Conservation (phyloP, 805 yeast genomes). For the Ogataea nitratoaversa region DNA sequence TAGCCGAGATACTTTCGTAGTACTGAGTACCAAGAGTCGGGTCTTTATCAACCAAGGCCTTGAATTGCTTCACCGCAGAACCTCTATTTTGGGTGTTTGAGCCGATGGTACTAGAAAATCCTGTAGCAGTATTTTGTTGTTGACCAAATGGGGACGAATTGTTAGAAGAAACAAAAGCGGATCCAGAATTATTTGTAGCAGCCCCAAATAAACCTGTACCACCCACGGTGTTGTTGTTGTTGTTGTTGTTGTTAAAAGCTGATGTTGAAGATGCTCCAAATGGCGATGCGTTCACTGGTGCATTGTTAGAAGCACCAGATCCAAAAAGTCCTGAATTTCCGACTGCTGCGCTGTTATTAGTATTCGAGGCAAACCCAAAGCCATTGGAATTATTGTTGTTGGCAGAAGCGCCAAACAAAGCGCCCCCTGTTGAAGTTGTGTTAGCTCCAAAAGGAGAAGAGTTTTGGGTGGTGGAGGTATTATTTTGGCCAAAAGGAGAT, state of each 20-base stretch:
- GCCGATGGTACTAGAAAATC: constrained; percentile 31
- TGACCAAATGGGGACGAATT: constrained; percentile 40
- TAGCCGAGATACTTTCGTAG: constrained; percentile 73
- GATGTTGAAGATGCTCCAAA: constrained; percentile 8
- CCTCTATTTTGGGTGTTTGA: constrained; percentile 50
- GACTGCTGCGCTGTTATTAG: constrained; percentile 17
- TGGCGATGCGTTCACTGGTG: constrained; percentile 21
- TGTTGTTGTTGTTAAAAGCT: neutral
- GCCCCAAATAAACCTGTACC: constrained; percentile 16
- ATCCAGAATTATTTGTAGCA: constrained; percentile 25
- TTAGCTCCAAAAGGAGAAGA: constrained; percentile 19
- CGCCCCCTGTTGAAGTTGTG: constrained; percentile 16
- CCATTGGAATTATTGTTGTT: constrained; percentile 30
- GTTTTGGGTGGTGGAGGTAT: constrained; percentile 3
- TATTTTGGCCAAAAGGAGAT: constrained; percentile 22
- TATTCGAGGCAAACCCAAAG: constrained; percentile 34
- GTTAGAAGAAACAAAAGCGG: constrained; percentile 27
- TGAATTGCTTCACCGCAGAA: constrained; percentile 67
- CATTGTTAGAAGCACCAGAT: constrained; percentile 23
- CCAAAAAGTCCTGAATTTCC: constrained; percentile 35
- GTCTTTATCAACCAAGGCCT: constrained; percentile 67
- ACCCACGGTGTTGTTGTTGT: neutral
- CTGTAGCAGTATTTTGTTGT: constrained; percentile 17
- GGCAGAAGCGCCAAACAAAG: constrained; percentile 18
- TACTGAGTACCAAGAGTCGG: constrained; percentile 48